Percentiles rank a stretch among this genome's conserved stretches.
These are phyloP conservation scores for Fagopyrum homotropicum DNA, from an alignment of 148 eudicot species.

Conservation along the genomic window DNA sequence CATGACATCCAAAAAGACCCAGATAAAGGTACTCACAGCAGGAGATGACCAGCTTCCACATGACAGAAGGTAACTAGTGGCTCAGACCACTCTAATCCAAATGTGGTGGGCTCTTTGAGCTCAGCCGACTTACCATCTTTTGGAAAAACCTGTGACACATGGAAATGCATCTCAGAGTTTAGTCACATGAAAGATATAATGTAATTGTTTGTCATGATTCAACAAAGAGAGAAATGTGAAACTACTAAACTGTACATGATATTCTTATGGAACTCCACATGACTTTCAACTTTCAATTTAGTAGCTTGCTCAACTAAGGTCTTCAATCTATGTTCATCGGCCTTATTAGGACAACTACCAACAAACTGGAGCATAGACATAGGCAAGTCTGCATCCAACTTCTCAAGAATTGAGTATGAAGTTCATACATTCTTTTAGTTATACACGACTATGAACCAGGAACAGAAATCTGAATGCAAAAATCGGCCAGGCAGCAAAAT, in stretches of 20 bases:
- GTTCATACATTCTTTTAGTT: no score
- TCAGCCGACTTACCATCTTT: slow-evolving; percentile 10
- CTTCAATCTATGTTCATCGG: slow-evolving; percentile 77
- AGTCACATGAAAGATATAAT: neutral
- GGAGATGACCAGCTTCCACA: slow-evolving; percentile 38
- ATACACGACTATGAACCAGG: no score
- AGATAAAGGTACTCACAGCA: slow-evolving; percentile 53
- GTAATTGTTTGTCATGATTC: no score
- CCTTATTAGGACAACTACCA: slow-evolving; percentile 90
- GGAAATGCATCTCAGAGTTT: neutral
- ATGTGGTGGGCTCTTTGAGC: slow-evolving; percentile 1
- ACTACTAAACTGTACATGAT: slow-evolving; percentile 64
- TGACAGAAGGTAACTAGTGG: slow-evolving; percentile 8
- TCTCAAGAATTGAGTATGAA: neutral
- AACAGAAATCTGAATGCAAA: no score
- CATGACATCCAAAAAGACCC: no score
- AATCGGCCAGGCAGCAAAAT: no score
- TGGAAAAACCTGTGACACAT: slow-evolving; percentile 13
- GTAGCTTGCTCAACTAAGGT: slow-evolving; percentile 68
- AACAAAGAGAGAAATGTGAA: neutral
- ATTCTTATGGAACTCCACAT: slow-evolving; percentile 88
- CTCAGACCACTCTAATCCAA: slow-evolving; percentile 15
- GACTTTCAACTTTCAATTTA: slow-evolving; percentile 55
- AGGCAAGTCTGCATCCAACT: slow-evolving; percentile 42
- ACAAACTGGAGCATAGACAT: slow-evolving; percentile 83